Base-by-base conservation (phyloP, 2,329 filamentous ascomycete genomes). In the Elsinoe perseae region DNA sequence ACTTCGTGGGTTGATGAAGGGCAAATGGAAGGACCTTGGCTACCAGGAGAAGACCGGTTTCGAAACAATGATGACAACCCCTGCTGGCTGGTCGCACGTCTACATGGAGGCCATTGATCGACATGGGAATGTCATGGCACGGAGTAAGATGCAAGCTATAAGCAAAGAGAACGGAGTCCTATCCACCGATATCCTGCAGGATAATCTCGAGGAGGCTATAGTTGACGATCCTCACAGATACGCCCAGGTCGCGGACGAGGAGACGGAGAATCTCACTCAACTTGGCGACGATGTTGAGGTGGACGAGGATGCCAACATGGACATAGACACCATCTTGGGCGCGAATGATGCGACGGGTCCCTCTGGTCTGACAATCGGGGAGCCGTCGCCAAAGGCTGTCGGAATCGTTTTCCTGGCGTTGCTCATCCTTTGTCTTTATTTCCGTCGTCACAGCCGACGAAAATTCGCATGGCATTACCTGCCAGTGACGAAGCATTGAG, bases 1-100 rank as follows among this genome's bases (percentile, higher is more conserved):
- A 9, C 59, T 73, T 10, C 67, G 70, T 32, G 63, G 60, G 25
- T 40, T 50, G 12, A 43, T 16, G 1, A n/a, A 38, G 3, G 56
- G 42, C 2, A 56, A 61, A 4, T 59, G 53, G 55, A 40, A 21
- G 8, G 27, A 40, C 14, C 23, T 58, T 10, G 43, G 53, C 9
- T 36, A 20, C 1, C 23, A 56, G 12, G 38, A 42, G 3, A 58
- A 57, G 28, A 50, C 42, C 2, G 57, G 57, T 1, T 61, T 61
- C 50, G 60, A 61, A 57, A 63, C 44, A 23, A 50, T 16, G 18
- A 50, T 50, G 18, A 25, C 12, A 6, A 25, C 48, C 12, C 9
- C n/a, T 6, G 25, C 14, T 14, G n/a, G 28, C 27, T 32, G 48
- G 48, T 27, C 25, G 14, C n/a, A 36, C 12, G n/a, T 52, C 18